Evolutionary conservation across 768 basidiomycete species (phyloP).

Genomic region (Hypholoma fasciculare): DNA sequence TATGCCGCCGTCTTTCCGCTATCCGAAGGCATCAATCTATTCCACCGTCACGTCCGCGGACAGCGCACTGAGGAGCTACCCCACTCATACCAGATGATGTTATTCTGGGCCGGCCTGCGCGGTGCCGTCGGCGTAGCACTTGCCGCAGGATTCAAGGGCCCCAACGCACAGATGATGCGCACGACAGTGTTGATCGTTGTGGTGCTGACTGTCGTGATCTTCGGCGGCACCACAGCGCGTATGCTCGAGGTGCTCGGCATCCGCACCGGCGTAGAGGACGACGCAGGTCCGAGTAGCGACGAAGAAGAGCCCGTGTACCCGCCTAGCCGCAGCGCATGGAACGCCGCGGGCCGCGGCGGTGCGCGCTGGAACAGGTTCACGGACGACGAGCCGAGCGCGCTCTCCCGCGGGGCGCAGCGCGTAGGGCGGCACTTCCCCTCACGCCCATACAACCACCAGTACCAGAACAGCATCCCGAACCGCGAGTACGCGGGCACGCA

Average conservation of each 20-base stretch:
- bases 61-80: constrained; percentile 90
- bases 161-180: constrained; percentile 86
- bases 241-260: constrained; percentile 99
- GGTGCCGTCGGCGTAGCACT: constrained; percentile 98
- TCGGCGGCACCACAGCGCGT: constrained; percentile 94
- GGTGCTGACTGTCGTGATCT: constrained; percentile 90
- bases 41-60: constrained; percentile 80
- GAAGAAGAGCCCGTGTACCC: constrained; percentile 45
- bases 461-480: constrained; percentile 5
- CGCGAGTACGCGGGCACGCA: neutral
- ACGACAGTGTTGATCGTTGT: constrained; percentile 96
- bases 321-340: constrained; percentile 32
- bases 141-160: constrained; percentile 94
- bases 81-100: constrained; percentile 99
- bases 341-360: constrained; percentile 31
- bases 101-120: constrained; percentile 97
- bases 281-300: constrained; percentile 60
- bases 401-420: constrained; percentile 33
- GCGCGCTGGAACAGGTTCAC: constrained; percentile 43
- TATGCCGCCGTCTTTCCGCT: constrained; percentile 96
- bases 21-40: constrained; percentile 92
- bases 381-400: constrained; percentile 43
- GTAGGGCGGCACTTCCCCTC: constrained; percentile 61
- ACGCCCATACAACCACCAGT: constrained; percentile 63
- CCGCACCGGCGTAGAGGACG: constrained; percentile 92